Percentiles rank a stretch among this genome's conserved stretches.
phyloP scores from a whole-genome alignment of 2,329 filamentous ascomycete genomes.

The Curvularia lunata region DNA sequence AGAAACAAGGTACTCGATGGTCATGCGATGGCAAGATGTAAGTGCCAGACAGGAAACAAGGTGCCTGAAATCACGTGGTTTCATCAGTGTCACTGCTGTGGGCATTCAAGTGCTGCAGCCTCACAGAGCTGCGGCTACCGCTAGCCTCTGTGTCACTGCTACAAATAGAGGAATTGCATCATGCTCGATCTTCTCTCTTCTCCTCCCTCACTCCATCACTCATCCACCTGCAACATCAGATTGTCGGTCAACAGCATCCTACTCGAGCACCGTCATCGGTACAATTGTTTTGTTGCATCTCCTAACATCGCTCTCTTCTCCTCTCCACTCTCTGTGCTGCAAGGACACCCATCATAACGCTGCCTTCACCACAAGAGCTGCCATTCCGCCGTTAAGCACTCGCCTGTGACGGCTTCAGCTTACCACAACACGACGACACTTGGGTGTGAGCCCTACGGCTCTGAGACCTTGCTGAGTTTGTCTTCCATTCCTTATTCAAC shows the following conservation, averaged over 20 bases:
- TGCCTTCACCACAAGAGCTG: not conserved
- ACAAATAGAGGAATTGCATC: not conserved
- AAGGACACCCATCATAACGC: not conserved
- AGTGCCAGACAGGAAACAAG: not conserved
- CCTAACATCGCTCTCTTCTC: not conserved
- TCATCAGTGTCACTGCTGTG: not conserved
- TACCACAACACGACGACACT: not conserved
- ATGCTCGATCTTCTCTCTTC: conserved; percentile 1
- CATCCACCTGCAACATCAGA: not conserved
- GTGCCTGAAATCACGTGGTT: too few species aligned
- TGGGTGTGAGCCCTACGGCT: conserved; percentile 1
- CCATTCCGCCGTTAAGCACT: not conserved
- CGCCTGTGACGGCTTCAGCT: not conserved
- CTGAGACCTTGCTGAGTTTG: conserved; percentile 5
- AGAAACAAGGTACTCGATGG: not conserved
- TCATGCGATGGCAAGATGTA: not conserved
- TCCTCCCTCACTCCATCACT: not conserved
- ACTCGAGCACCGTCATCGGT: conserved; percentile 5
- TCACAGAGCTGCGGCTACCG: not conserved
- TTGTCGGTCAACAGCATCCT: conserved; percentile 15
- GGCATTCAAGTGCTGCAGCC: not conserved
- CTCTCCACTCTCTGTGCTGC: not conserved
- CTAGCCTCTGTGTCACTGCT: not conserved
- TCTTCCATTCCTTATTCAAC: not conserved
- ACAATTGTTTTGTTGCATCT: not conserved